These are phyloP conservation scores for Colletotrichum camelliae DNA, from an alignment of 2,329 filamentous ascomycete species.

Conservation along the genomic window DNA sequence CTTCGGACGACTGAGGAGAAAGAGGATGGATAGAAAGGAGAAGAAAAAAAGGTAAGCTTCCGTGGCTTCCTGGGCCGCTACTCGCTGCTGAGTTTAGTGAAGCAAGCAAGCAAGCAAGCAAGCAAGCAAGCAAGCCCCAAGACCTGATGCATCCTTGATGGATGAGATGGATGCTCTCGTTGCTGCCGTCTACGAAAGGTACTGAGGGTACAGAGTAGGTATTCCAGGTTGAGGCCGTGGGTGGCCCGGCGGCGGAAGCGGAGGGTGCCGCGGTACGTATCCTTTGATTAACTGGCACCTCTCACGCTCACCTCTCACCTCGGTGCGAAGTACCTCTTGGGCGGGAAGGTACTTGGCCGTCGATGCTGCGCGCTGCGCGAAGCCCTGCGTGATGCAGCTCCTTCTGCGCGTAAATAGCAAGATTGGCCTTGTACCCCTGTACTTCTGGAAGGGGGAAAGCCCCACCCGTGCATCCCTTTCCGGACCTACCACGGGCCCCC, in stretches of 20 bases:
- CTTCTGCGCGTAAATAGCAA: background rate
- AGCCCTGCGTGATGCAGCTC: background rate
- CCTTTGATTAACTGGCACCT: background rate
- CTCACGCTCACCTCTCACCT: background rate
- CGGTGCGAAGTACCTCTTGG: background rate
- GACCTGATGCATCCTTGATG: background rate
- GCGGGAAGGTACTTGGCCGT: background rate
- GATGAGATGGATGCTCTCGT: background rate
- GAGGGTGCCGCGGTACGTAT: slow-evolving; percentile 14
- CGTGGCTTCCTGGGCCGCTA: background rate
- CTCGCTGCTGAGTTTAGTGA: background rate
- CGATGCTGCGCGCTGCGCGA: background rate
- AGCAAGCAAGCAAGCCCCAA: background rate
- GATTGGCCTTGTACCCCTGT: slow-evolving; percentile 5
- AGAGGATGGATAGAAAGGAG: background rate
- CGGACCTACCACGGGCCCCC: slow-evolving; percentile 1
- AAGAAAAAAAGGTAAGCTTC: background rate
- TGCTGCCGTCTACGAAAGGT: background rate
- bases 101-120: background rate
- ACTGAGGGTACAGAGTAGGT: background rate
- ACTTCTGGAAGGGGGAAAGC: slow-evolving; percentile 9
- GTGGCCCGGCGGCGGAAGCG: slow-evolving; percentile 1
- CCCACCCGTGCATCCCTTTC: slow-evolving; percentile 18
- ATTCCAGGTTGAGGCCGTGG: background rate
- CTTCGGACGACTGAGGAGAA: background rate